A percentile compares a stretch with the other conserved stretches of the same genome.
Evolutionary conservation across 352 stramenopile genomes (phyloP).

Genomic region (Peronosclerospora sorghi): DNA sequence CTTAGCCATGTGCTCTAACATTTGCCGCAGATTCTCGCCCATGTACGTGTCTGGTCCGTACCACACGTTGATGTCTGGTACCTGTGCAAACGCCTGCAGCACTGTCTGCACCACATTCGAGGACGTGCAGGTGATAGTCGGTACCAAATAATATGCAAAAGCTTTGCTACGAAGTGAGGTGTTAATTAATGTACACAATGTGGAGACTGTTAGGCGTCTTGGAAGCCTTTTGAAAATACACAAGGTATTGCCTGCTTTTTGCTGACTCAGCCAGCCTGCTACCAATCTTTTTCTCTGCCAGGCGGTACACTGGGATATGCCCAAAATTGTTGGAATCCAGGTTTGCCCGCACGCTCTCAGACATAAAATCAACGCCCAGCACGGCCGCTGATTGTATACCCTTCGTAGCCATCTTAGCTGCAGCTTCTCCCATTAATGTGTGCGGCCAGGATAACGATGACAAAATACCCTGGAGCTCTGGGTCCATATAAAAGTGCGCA

Average conservation of each 20-base stretch:
- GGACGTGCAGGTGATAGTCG: slow-evolving; percentile 95
- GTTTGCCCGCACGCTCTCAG: slow-evolving; percentile 91
- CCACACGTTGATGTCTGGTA: slow-evolving; percentile 86
- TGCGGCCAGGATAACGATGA: slow-evolving; percentile 80
- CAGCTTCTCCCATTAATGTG: slow-evolving; percentile 95
- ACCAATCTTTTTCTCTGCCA: slow-evolving; percentile 88
- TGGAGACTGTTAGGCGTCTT: slow-evolving; percentile 88
- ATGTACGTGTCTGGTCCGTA: slow-evolving; percentile 97
- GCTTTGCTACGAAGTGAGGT: slow-evolving; percentile 95
- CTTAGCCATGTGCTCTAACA: slow-evolving; percentile 81
- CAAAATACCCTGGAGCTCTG: slow-evolving; percentile 89
- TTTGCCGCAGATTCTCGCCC: slow-evolving; percentile 93
- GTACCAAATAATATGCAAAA: slow-evolving; percentile 85
- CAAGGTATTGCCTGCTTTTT: slow-evolving; percentile 89
- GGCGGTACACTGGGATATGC: slow-evolving; percentile 91
- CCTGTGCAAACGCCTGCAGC: slow-evolving; percentile 88
- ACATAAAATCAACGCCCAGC: slow-evolving; percentile 97
- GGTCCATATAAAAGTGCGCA: slow-evolving; percentile 98
- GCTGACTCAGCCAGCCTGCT: slow-evolving; percentile 92
- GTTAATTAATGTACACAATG: slow-evolving; percentile 98
- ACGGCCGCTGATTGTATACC: slow-evolving; percentile 87
- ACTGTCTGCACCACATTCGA: slow-evolving; percentile 96
- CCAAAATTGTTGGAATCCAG: slow-evolving; percentile 87
- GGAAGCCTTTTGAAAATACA: slow-evolving; percentile 86
- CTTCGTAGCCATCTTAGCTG: slow-evolving; percentile 89